Evolutionary conservation across 495 filamentous ascomycete species (phyloP), one percentile per base, ranked within the genome.

Genomic region (Penicillium paradoxum): DNA sequence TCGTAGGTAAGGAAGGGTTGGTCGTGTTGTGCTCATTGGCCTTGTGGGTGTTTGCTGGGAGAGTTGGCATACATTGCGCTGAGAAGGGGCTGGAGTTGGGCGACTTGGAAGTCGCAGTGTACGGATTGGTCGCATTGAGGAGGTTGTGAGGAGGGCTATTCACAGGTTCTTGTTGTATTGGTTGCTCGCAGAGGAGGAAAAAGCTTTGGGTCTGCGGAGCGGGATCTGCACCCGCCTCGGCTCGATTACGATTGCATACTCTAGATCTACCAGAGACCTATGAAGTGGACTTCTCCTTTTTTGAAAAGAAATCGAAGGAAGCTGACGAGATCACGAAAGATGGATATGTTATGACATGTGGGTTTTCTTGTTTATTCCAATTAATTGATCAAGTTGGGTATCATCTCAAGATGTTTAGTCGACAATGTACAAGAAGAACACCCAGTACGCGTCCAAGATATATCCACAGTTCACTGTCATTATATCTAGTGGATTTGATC

Each of bases 31-130:
- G 55, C 22, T 59, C 45, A 58, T 58, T 43, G 58, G 42, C 21
- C 62, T 21, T 10, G 45, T 11, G 22, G 25, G 30, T 45, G 45
- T n/a, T 4, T 36, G 19, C 17, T 34, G 32, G 10, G n/a, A 15
- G 51, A 15, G 34, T 5, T 13, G 27, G 43, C 15, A 27, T 17
- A 24, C 17, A 46, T 46, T 53, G 9, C 27, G 19, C n/a, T 30
- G 41, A 1, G 45, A 25, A 3, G 32, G 50, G 13, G 22, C 14
- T 17, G 30, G 14, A 15, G 37, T 47, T 19, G 54, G 30, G 47
- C 52, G 63, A 63, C 57, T 44, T 36, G n/a, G 11, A 27, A 29
- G 59, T 55, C 56, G 62, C 51, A 55, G 7, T 37, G 25, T 41
- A 17, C 41, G 45, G 38, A 39, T 11, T 4, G 53, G 39, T 40